phyloP scores from a whole-genome alignment of 2,329 filamentous ascomycete species.

The Colletotrichum tabaci region DNA sequence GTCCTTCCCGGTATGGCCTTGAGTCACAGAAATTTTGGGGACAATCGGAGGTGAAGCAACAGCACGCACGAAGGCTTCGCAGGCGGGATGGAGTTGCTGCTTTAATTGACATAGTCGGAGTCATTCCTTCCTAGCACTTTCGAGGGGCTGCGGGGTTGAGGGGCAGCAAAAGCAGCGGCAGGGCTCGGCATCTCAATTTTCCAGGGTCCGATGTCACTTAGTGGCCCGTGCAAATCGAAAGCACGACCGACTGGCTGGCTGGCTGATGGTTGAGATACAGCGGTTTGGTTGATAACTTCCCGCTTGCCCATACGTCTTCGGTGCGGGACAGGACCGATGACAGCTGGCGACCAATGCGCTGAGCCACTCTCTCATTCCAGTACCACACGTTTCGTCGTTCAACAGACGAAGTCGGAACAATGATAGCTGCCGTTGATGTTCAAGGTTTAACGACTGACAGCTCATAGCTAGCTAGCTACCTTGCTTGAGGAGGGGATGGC shows the following conservation, averaged over 20 bases:
- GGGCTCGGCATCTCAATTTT: conserved; percentile 40
- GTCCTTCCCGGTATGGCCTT: conserved; percentile 43
- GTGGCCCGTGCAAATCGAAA: conserved; percentile 29
- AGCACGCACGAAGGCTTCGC: conserved; percentile 29
- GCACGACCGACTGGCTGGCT: not conserved
- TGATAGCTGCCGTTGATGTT: conserved; percentile 1
- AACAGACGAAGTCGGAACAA: not conserved
- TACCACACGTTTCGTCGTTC: conserved; percentile 9
- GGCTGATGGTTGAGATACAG: not conserved
- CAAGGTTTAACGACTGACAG: conserved; percentile 1
- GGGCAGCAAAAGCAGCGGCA: conserved; percentile 39
- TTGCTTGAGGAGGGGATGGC: too few species aligned
- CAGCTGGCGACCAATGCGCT: conserved; percentile 35
- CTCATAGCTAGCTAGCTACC: conserved; percentile 6
- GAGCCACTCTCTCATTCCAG: conserved; percentile 9
- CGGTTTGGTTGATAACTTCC: not conserved
- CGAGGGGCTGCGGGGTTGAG: conserved; percentile 37
- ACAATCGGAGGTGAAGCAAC: conserved; percentile 36
- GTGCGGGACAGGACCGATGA: conserved; percentile 3
- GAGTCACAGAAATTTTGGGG: conserved; percentile 61
- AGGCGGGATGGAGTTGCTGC: conserved; percentile 39
- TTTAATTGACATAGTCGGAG: conserved; percentile 21
- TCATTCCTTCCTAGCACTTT: not conserved
- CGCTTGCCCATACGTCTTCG: not conserved
- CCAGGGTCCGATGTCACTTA: conserved; percentile 36